Evolutionary conservation across 768 basidiomycete species (phyloP).

Genomic region (Lactarius sp.): DNA sequence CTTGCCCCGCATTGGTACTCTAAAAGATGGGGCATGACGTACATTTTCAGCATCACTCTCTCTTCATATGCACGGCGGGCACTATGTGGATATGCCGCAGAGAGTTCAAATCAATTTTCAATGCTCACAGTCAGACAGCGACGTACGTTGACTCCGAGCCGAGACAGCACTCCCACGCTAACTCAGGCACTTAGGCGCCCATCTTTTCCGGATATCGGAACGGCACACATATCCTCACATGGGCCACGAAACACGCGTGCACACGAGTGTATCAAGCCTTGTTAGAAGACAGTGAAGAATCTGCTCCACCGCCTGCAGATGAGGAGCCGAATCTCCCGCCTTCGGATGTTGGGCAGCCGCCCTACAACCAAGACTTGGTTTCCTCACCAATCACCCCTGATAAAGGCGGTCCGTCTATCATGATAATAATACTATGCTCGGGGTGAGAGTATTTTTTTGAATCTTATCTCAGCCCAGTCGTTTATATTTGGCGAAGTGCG

Average conservation of each 20-base stretch:
- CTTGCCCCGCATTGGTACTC: neutral
- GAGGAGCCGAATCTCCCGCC: neutral
- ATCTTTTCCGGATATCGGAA: slow-evolving; percentile 26
- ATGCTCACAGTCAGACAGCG: slow-evolving; percentile 29
- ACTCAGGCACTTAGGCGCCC: slow-evolving; percentile 10
- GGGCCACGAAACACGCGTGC: slow-evolving; percentile 32
- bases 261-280: slow-evolving; percentile 14
- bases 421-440: slow-evolving; percentile 11
- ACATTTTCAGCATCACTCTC: slow-evolving; percentile 27
- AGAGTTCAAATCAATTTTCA: slow-evolving; percentile 29
- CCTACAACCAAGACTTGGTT: slow-evolving; percentile 7
- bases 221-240: slow-evolving; percentile 31
- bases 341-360: neutral
- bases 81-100: slow-evolving; percentile 29
- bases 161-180: neutral
- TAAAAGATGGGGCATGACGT: neutral
- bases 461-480: neutral
- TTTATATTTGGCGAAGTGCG: slow-evolving; percentile 2
- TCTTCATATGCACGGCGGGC: slow-evolving; percentile 30
- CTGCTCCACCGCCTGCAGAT: slow-evolving; percentile 22
- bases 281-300: slow-evolving; percentile 10
- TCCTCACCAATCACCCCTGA: neutral
- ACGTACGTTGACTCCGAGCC: slow-evolving; percentile 26
- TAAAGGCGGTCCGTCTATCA: neutral
- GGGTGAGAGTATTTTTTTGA: slow-evolving; percentile 9